Base-by-base conservation (phyloP, 768 basidiomycete species). In the Hypholoma fasciculare region DNA sequence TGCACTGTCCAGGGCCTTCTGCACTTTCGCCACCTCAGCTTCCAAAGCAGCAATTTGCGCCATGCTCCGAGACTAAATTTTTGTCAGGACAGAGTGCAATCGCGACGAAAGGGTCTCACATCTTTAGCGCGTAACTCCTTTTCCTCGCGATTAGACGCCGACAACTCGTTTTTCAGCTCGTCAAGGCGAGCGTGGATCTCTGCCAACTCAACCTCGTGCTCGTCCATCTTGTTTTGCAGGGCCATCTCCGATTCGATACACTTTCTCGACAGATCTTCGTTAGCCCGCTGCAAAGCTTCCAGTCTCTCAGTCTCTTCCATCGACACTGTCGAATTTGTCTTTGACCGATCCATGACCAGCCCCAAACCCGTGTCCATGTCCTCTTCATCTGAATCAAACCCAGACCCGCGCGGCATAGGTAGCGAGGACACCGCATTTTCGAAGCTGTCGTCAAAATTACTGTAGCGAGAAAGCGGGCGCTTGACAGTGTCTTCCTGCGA, bases 81-180 rank as follows among this genome's bases (percentile, higher is more conserved):
- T 4, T 60, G 54, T 57, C 37, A 46, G 23, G 30, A 19, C 16
- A 19, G 27, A 17, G 39, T 16, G 44, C 13, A 50, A 52, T 57
- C 14, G 46, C 59, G 56, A 38, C 52, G 48, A 26, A 60, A 34
- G 30, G 7, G 40, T 63, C 74, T 63, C 58, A 92, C 92, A 78
- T 97, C 96, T 71, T 95, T 96, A 12, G 83, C 78, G 46, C 92
- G 80, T 62, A 96, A 72, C 66, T 98, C 96, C 74, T 98, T 97
- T 72, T 98, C 95, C 65, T 98, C 94, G 40, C 92, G 82, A 71
- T 92, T 91, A 4, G 90, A 88, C 6, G 88, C 81, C 13, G 78
- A 86, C 7, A 97, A 76, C 71, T 97, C 96, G 12, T 77, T 82
- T 61, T 82, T 77, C 59, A 89, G 71, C 68, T 97, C 93, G 57